A percentile compares a stretch with the other conserved stretches of the same genome.
phyloP scores from a whole-genome alignment of 2,329 filamentous ascomycete genomes.

The Xylaria sp. region DNA sequence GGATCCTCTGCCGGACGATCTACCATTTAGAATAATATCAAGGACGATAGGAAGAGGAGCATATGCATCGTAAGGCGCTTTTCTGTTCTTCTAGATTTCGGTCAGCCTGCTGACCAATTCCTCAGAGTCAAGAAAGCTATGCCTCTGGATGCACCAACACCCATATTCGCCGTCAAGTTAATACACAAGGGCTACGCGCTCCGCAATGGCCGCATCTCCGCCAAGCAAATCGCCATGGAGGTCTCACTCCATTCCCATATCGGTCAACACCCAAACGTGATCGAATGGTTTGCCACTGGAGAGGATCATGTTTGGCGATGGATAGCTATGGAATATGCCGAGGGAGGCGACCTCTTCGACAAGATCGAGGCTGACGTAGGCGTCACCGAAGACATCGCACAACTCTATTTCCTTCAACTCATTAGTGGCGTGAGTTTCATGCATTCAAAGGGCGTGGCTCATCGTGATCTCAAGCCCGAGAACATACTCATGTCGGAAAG shows the following conservation, averaged over 20 bases:
- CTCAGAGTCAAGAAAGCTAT: constrained; percentile 90
- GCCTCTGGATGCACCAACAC: constrained; percentile 72
- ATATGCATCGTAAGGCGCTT: constrained; percentile 83
- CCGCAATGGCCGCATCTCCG: constrained; percentile 85
- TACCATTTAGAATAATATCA: constrained; percentile 94
- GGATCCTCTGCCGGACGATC: constrained; percentile 82
- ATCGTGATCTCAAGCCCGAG: constrained; percentile 92
- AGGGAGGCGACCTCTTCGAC: constrained; percentile 96
- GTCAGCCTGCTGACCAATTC: constrained; percentile 31
- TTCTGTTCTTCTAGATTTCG: constrained; percentile 5
- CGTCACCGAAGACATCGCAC: constrained; percentile 92
- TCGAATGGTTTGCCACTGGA: constrained; percentile 88
- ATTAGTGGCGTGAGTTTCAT: constrained; percentile 92
- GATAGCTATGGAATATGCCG: constrained; percentile 98
- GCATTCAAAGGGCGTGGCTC: constrained; percentile 94
- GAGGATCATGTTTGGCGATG: constrained; percentile 90
- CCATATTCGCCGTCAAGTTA: constrained; percentile 96
- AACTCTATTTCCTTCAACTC: constrained; percentile 94
- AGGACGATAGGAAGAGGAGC: constrained; percentile 96
- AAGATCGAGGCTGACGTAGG: constrained; percentile 99
- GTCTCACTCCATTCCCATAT: constrained; percentile 89
- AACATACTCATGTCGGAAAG: constrained; percentile 89
- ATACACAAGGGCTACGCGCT: constrained; percentile 97
- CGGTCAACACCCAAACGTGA: constrained; percentile 90
- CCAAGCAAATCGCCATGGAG: constrained; percentile 92